These are phyloP conservation scores for Ramularia endophylla DNA, from an alignment of 2,329 filamentous ascomycete genomes.

Conservation along the genomic window DNA sequence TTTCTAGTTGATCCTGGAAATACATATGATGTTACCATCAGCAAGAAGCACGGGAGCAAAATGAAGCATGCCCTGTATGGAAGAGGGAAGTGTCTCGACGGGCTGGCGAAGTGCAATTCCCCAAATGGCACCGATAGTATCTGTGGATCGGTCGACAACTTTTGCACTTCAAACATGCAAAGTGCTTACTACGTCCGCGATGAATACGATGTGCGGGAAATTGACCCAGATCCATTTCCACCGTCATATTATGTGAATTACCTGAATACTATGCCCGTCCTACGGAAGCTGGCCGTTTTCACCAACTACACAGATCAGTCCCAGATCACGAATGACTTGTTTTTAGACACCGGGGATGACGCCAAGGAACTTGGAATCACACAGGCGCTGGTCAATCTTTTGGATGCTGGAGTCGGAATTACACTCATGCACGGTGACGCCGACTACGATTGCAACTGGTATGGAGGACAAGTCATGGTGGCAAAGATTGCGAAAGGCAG, in stretches of 20 bases:
- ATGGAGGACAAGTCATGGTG: constrained; percentile 17
- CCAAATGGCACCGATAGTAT: neutral
- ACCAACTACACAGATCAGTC: constrained; percentile 44
- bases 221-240: constrained; percentile 51
- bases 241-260: constrained; percentile 47
- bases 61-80: constrained; percentile 56
- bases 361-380: constrained; percentile 37
- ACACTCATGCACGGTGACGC: constrained; percentile 41
- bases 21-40: constrained; percentile 47
- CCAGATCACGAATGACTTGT: constrained; percentile 39
- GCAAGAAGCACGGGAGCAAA: constrained; percentile 42
- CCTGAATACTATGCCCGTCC: constrained; percentile 47
- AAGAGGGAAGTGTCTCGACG: constrained; percentile 53
- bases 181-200: constrained; percentile 48
- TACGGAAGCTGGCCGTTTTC: constrained; percentile 51
- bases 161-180: constrained; percentile 40
- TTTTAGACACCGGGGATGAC: constrained; percentile 43
- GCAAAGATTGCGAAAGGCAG: too few species aligned
- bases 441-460: constrained; percentile 17
- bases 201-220: constrained; percentile 53
- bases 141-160: neutral
- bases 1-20: constrained; percentile 49
- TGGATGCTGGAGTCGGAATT: constrained; percentile 34
- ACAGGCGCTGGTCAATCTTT: constrained; percentile 33
- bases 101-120: constrained; percentile 45